Conservation (phyloP, 768 basidiomycete genomes). For the Cystofilobasidium ferigula region DNA sequence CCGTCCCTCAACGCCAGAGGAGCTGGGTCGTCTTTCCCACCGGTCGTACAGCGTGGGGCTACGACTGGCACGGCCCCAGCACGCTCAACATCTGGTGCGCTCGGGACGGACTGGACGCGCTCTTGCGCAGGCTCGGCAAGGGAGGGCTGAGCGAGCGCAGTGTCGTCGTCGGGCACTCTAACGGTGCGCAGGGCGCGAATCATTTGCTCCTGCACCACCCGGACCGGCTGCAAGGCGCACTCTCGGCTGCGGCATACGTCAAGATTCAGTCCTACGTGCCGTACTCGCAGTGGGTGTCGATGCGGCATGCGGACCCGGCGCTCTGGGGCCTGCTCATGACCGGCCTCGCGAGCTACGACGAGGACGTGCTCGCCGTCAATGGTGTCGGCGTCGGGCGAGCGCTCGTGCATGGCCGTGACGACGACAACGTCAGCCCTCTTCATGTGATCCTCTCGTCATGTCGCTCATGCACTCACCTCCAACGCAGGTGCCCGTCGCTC, state of each 20-base stretch:
- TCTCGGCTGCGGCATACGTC: constrained; percentile 53
- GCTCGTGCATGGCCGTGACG: constrained; percentile 61
- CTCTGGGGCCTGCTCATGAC: constrained; percentile 61
- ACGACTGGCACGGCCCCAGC: constrained; percentile 88
- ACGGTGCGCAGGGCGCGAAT: constrained; percentile 86
- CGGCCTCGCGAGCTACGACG: constrained; percentile 70
- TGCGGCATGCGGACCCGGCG: constrained; percentile 66
- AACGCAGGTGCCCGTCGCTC: constrained; percentile 57
- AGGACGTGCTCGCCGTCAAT: constrained; percentile 75
- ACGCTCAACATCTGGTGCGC: constrained; percentile 56
- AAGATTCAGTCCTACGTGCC: constrained; percentile 81
- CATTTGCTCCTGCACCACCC: constrained; percentile 65
- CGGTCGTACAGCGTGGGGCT: constrained; percentile 79
- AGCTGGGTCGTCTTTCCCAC: constrained; percentile 69
- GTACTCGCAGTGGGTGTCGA: constrained; percentile 56
- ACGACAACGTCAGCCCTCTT: constrained; percentile 52
- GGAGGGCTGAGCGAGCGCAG: constrained; percentile 38
- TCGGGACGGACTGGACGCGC: constrained; percentile 48
- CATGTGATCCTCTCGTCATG: not conserved
- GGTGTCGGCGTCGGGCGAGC: constrained; percentile 57
- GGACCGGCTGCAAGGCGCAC: constrained; percentile 44
- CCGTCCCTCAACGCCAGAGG: constrained; percentile 48
- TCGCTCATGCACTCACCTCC: not conserved
- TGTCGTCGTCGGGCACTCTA: constrained; percentile 79
- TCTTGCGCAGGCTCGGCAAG: constrained; percentile 40